Base-by-base conservation (phyloP, 345 rosid species). In the Theobroma cacao region DNA sequence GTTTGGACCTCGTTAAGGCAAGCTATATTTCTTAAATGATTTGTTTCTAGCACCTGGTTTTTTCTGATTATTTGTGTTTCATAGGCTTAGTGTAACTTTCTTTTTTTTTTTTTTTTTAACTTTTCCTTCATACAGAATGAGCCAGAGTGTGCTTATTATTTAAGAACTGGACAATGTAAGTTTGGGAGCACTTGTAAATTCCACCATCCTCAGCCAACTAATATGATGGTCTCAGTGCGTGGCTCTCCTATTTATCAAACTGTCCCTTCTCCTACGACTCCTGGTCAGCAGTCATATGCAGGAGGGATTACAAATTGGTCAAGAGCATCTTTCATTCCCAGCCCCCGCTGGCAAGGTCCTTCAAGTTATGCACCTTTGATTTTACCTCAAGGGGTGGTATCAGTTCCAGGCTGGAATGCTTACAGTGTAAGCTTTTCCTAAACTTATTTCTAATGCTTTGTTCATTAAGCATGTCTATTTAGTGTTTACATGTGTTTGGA, bases 141-240 rank as follows among this genome's bases (percentile, higher is more conserved):
- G 85, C 65, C 75, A 45, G 99, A 93, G 86, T 97, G 99, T 82
- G 90, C 92, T 62, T 97, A 94, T 80, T 97, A 94, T 82, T 85
- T 94, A 83, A 93, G 96, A 89, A 97, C 98, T 8, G 99, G 98
- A 70, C 97, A 91, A 53, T 97, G 99, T 90, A 97, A 94, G 86
- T 97, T 91, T 78, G 98, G 96, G 70, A 86, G 81, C 56, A 94
- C 98, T 72, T 97, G 99, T 87, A 97, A 94, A 84, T 97, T 90
- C 84, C 98, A 97, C 77, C 99, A 95, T 84, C 98, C 92, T 83
- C 99, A 90, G 83, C 94, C 96, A 85, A 82, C 88, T 74, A 92
- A 89, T 83, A 83, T 92, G 90, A 90, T 93, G 94, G 93, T 94
- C 75, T 82, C 95, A 18, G 63, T 89, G 75, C 90, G 86, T 43